Evolutionary conservation across 805 yeast species (phyloP).

Genomic region (Maudiozyma turicensis): DNA sequence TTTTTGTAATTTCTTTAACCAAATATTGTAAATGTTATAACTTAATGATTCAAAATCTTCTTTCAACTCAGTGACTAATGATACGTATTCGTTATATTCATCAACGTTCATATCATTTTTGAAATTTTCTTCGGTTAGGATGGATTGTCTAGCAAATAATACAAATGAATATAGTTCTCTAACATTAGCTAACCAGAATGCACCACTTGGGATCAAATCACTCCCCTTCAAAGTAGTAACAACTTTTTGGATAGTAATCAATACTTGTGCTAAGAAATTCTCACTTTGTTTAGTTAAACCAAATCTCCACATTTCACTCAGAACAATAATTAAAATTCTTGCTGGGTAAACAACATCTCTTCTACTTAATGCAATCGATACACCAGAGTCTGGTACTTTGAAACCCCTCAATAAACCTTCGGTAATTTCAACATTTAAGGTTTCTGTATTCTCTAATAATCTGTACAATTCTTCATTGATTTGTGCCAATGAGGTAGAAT

Average conservation of each 20-base stretch:
- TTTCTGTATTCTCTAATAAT: conserved; percentile 58
- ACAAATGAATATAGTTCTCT: conserved; percentile 94
- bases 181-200: conserved; percentile 95
- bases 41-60: conserved; percentile 91
- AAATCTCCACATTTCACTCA: conserved; percentile 96
- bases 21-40: conserved; percentile 88
- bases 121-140: conserved; percentile 70
- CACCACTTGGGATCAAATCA: conserved; percentile 82
- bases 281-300: conserved; percentile 91
- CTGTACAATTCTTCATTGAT: conserved; percentile 69
- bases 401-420: conserved; percentile 79
- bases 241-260: conserved; percentile 75
- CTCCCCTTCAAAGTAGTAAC: conserved; percentile 76
- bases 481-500: conserved; percentile 45
- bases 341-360: conserved; percentile 95
- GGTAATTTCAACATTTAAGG: conserved; percentile 72
- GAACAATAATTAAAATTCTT: conserved; percentile 79
- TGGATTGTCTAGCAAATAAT: conserved; percentile 86
- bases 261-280: conserved; percentile 78
- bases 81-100: conserved; percentile 83
- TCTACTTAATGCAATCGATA: conserved; percentile 70
- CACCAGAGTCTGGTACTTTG: conserved; percentile 77
- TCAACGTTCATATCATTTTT: conserved; percentile 78
- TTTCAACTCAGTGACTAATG: conserved; percentile 80
- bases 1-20: conserved; percentile 93